These are phyloP conservation scores for Pachyrhizus erosus DNA, from an alignment of 306 rosid genomes.

Conservation along the genomic window DNA sequence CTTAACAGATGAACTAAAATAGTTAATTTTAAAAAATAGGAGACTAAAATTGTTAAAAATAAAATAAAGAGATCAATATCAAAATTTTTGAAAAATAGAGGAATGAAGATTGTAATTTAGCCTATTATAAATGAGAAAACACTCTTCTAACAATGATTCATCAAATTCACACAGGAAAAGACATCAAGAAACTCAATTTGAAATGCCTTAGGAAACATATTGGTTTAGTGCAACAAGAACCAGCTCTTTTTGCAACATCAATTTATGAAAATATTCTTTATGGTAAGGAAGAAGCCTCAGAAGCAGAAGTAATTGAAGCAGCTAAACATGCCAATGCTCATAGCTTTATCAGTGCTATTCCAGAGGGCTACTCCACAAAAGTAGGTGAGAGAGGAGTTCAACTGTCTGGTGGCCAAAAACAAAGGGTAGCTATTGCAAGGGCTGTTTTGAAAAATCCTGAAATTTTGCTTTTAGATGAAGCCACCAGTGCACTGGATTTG, in stretches of 20 bases:
- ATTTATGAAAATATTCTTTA: constrained; percentile 80
- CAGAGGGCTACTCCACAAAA: constrained; percentile 86
- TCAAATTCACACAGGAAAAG: constrained; percentile 65
- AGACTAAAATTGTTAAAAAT: no score
- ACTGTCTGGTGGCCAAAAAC: constrained; percentile 91
- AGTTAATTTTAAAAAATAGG: no score
- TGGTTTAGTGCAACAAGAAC: constrained; percentile 94
- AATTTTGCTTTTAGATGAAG: constrained; percentile 83
- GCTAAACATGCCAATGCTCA: constrained; percentile 89
- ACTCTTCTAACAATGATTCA: constrained; percentile 19
- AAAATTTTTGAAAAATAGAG: no score
- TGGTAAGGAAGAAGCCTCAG: constrained; percentile 82
- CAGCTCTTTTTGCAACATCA: constrained; percentile 83
- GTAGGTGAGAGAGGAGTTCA: constrained; percentile 94
- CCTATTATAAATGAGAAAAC: not conserved
- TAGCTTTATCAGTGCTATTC: constrained; percentile 74
- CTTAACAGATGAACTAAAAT: no score
- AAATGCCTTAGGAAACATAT: constrained; percentile 79
- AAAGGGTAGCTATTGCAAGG: constrained; percentile 85
- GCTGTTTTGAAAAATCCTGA: constrained; percentile 81
- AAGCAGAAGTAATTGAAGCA: constrained; percentile 81
- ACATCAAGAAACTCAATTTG: constrained; percentile 66
- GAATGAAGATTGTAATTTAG: no score
- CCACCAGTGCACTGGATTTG: constrained; percentile 84
- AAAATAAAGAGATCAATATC: no score